A percentile compares a stretch with the other conserved stretches of the same genome.
phyloP scores from a whole-genome alignment of 352 stramenopile genomes.

The Phytophthora europaea region DNA sequence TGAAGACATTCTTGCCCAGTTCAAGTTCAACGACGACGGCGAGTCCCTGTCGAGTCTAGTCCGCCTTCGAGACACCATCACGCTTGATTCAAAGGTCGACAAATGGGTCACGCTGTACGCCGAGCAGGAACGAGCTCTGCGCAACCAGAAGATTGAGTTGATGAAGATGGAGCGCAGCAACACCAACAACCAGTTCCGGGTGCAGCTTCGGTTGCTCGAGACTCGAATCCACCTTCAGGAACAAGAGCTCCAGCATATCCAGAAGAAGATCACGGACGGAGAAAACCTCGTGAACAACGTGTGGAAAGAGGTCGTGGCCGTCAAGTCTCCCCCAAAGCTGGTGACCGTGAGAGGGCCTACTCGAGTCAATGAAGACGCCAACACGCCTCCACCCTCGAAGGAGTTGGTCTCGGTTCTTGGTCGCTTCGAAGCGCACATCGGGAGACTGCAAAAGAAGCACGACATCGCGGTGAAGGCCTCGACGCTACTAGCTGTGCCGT shows the following conservation, averaged over 20 bases:
- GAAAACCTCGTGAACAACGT: conserved; percentile 68
- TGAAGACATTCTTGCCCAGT: conserved; percentile 81
- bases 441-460: conserved; percentile 62
- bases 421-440: conserved; percentile 66
- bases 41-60: conserved; percentile 75
- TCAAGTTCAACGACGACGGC: conserved; percentile 88
- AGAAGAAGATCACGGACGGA: conserved; percentile 57
- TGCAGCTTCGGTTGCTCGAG: conserved; percentile 63
- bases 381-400: conserved; percentile 19
- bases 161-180: conserved; percentile 69
- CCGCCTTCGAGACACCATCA: conserved; percentile 77
- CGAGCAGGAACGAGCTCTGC: conserved; percentile 60
- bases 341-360: background rate
- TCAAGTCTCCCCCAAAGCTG: conserved; percentile 28
- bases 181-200: conserved; percentile 57
- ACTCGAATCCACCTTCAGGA: conserved; percentile 70
- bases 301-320: conserved; percentile 60
- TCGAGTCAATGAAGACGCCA: background rate
- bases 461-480: conserved; percentile 70
- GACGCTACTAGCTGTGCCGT: conserved; percentile 58
- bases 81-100: conserved; percentile 64
- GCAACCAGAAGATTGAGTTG: conserved; percentile 72
- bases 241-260: conserved; percentile 70
- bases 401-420: conserved; percentile 68
- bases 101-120: conserved; percentile 49